Conservation (phyloP, 1,284 basidiomycete species). For the Cystodermella granulosa region DNA sequence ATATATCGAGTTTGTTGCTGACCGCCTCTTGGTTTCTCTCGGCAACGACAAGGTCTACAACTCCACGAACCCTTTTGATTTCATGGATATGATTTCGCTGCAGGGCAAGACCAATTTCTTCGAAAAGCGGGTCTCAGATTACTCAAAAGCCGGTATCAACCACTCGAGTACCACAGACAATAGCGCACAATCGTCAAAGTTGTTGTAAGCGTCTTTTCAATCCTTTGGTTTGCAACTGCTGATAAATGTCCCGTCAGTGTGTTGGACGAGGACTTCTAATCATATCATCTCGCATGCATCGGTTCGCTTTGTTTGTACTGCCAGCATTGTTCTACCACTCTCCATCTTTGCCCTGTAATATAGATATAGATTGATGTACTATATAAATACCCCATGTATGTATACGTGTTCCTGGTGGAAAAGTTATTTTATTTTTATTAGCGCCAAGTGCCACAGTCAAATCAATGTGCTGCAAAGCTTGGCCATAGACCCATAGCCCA, state of each 20-base stretch:
- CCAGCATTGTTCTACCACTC: too few relatives aligned
- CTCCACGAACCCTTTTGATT: conserved; percentile 77
- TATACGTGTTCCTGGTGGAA: too few relatives aligned
- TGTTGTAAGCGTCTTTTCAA: conserved; percentile 15
- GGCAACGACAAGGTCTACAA: conserved; percentile 82
- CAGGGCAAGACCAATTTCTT: conserved; percentile 83
- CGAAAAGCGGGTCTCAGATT: conserved; percentile 88
- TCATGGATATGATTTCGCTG: conserved; percentile 93
- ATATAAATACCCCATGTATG: too few relatives aligned
- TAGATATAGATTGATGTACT: too few relatives aligned
- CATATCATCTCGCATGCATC: too few relatives aligned
- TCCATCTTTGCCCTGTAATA: too few relatives aligned
- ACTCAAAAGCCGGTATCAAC: conserved; percentile 46
- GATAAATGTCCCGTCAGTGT: not conserved
- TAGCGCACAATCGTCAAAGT: conserved; percentile 9
- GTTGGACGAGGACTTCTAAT: not conserved
- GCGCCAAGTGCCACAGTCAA: too few relatives aligned
- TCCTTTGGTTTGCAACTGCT: not conserved
- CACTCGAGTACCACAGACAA: conserved; percentile 21
- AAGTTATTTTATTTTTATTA: too few relatives aligned
- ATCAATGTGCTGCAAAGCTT: too few relatives aligned
- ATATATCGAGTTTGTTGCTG: conserved; percentile 96
- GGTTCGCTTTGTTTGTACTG: too few relatives aligned
- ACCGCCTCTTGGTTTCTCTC: conserved; percentile 80
- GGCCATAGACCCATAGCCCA: too few relatives aligned